Conservation (phyloP, 495 filamentous ascomycete genomes). For the Penicillium argentinense region DNA sequence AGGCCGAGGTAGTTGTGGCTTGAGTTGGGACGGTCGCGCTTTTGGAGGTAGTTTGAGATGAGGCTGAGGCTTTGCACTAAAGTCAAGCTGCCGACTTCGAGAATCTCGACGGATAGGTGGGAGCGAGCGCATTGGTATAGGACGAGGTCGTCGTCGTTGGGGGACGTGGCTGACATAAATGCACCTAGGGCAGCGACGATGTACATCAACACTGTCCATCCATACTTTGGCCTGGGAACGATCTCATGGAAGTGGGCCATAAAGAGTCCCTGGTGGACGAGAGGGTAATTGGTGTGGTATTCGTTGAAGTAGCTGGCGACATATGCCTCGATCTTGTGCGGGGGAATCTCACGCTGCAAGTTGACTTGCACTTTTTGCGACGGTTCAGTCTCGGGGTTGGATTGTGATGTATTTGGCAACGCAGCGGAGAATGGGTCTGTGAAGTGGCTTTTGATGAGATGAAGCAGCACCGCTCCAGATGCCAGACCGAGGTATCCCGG, state of each 20-base stretch:
- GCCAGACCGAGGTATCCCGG: slow-evolving; percentile 4
- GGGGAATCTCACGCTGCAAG: not conserved
- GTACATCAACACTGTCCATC: slow-evolving; percentile 3
- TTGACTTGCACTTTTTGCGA: not conserved
- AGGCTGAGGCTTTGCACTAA: not conserved
- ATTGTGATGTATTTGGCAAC: not conserved
- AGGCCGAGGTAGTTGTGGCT: not conserved
- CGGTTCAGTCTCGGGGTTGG: not conserved
- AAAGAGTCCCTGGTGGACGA: slow-evolving; percentile 3
- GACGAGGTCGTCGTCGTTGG: slow-evolving; percentile 4
- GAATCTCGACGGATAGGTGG: slow-evolving; percentile 4
- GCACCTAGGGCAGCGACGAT: slow-evolving; percentile 4
- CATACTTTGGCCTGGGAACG: slow-evolving; percentile 1
- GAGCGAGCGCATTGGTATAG: slow-evolving; percentile 3
- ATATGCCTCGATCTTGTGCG: slow-evolving; percentile 3
- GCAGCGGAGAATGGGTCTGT: not conserved
- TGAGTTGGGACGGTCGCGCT: not conserved
- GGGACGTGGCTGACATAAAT: slow-evolving; percentile 4
- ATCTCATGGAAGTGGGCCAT: slow-evolving; percentile 8
- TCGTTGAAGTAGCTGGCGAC: slow-evolving; percentile 5
- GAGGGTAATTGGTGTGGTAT: slow-evolving; percentile 3
- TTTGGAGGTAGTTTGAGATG: slow-evolving; percentile 1
- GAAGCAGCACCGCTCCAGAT: slow-evolving; percentile 1
- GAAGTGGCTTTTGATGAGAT: slow-evolving; percentile 3
- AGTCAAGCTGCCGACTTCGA: slow-evolving; percentile 6